Evolutionary conservation across 305 asterid species (phyloP).

Genomic region (Solanum hybrid): DNA sequence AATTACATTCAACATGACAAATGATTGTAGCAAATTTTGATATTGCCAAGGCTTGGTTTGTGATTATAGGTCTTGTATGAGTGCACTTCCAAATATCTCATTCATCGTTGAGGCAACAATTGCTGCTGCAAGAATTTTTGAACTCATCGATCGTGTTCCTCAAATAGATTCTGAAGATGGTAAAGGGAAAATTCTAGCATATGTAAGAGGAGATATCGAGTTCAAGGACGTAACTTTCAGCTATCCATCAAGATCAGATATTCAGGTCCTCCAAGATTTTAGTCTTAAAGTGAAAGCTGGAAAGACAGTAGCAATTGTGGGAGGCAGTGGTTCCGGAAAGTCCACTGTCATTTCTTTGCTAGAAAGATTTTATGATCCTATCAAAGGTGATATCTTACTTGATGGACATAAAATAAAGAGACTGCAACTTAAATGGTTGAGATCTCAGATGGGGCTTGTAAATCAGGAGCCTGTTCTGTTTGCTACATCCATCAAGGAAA

Average conservation of each 20-base stretch:
- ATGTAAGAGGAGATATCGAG: slow-evolving; percentile 51
- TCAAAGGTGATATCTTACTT: slow-evolving; percentile 51
- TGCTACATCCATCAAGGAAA: slow-evolving; percentile 64
- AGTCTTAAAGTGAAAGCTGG: slow-evolving; percentile 45
- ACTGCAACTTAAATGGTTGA: slow-evolving; percentile 59
- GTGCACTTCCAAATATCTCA: slow-evolving; percentile 56
- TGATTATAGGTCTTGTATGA: slow-evolving; percentile 56
- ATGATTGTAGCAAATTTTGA: background rate
- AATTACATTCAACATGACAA: background rate
- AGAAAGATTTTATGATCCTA: slow-evolving; percentile 66
- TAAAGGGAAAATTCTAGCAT: slow-evolving; percentile 33
- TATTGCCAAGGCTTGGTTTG: background rate
- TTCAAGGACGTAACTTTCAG: slow-evolving; percentile 52
- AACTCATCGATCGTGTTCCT: slow-evolving; percentile 41
- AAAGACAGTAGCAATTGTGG: slow-evolving; percentile 61
- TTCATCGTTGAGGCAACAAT: slow-evolving; percentile 46
- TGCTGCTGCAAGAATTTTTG: slow-evolving; percentile 40
- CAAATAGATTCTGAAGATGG: slow-evolving; percentile 36
- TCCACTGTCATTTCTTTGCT: slow-evolving; percentile 57
- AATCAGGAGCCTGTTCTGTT: slow-evolving; percentile 77
- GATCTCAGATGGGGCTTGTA: slow-evolving; percentile 70
- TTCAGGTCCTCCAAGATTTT: slow-evolving; percentile 42
- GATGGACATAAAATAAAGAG: slow-evolving; percentile 48
- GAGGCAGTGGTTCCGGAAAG: slow-evolving; percentile 82
- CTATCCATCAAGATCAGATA: slow-evolving; percentile 55